Base-by-base conservation (phyloP, 805 yeast genomes). In the Kregervanrija fluxuum region DNA sequence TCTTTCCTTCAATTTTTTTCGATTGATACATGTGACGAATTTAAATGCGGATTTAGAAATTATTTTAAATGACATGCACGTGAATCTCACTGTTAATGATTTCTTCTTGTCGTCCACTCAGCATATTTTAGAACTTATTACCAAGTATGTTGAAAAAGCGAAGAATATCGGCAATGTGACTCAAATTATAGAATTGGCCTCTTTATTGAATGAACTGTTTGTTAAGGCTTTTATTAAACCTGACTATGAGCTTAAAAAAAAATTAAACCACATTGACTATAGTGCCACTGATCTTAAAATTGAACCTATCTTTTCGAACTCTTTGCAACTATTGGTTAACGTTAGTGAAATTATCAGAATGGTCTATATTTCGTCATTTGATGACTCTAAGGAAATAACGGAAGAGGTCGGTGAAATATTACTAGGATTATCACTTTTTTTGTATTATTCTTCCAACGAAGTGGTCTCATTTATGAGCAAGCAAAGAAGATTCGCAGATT, bases 381-480 rank as follows among this genome's bases (percentile, higher is more conserved):
- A 42, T 5, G 32, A 36, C 11, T 30, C 35, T 22, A 31, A 35
- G 10, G 30, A 31, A 6, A 32, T 38, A 13, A 28, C 14, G 5
- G 8, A n/a, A 8, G 35, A 37, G 5, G 53, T 51, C 14, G 40
- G 47, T 30, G 52, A 53, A 8, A 45, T 52, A n/a, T 36, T 57
- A 8, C 15, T 50, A 15, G 51, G 51, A 1, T 40, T 60, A 4
- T 52, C 64, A 11, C 37, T 50, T 4, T 54, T 61, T 37, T 34
- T 60, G 9, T 61, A 61, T 43, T 59, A 56, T 44, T 36, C 51
- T 15, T 39, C 52, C 0, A 49, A 49, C 16, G 56, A 57, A 33
- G 12, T 48, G 8, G 28, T 51, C 3, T 28, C 33, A 10, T 55
- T 36, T 33, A 8, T 38, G 30, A 22, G 28, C 28, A 22, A 22